phyloP scores from a whole-genome alignment of 352 stramenopile species.

The Phytophthora parvispora region DNA sequence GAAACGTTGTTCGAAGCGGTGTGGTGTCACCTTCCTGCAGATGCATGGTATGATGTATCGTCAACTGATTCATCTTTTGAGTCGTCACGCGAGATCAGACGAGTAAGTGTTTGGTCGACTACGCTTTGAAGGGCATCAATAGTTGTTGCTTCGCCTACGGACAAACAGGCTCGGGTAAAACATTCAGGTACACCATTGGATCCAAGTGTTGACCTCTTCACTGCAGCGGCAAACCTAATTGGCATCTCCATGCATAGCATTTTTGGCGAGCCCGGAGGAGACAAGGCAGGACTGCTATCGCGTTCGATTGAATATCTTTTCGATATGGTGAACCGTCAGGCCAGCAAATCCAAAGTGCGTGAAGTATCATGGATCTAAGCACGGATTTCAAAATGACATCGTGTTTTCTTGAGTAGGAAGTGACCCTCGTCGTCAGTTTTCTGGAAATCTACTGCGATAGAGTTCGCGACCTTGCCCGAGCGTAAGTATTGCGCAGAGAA shows the following conservation, averaged over 20 bases:
- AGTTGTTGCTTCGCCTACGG: constrained; percentile 96
- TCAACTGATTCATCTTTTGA: not conserved
- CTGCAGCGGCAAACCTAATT: not conserved
- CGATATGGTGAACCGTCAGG: constrained; percentile 74
- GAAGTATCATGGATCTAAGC: not conserved
- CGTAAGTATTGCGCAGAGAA: constrained; percentile 55
- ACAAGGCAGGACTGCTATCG: constrained; percentile 90
- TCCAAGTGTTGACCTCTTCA: not conserved
- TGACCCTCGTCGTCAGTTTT: constrained; percentile 92
- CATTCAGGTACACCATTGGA: constrained; percentile 64
- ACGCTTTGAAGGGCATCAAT: constrained; percentile 94
- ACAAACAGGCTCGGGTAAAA: constrained; percentile 89
- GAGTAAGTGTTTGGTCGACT: constrained; percentile 90
- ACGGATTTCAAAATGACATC: not conserved
- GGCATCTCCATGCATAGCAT: constrained; percentile 55
- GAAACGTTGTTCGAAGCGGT: constrained; percentile 78
- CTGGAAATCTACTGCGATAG: constrained; percentile 96
- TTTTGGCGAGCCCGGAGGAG: constrained; percentile 84
- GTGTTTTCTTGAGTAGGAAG: constrained; percentile 49
- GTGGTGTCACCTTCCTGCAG: not conserved
- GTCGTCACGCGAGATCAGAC: constrained; percentile 44
- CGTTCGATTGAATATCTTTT: constrained; percentile 94
- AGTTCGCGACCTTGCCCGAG: constrained; percentile 92
- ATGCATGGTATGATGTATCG: not conserved
- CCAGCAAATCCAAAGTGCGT: constrained; percentile 67